These are phyloP conservation scores for Tulasnella calospora DNA, from an alignment of 768 basidiomycete species.

Conservation along the genomic window DNA sequence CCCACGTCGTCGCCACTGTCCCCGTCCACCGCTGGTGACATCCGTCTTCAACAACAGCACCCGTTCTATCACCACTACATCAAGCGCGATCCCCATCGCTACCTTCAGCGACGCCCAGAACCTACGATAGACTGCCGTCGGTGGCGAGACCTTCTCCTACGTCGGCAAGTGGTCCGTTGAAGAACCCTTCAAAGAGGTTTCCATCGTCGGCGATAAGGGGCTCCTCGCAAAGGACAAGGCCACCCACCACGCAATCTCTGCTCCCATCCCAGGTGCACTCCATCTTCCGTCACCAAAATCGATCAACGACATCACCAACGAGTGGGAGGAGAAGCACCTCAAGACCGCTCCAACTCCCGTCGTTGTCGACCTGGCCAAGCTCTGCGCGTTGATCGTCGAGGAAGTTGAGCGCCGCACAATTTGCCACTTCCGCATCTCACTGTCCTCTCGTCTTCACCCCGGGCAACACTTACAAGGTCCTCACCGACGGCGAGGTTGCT, in stretches of 20 bases:
- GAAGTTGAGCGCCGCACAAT: conserved; percentile 41
- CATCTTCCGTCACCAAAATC: conserved; percentile 97
- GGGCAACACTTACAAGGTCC: conserved; percentile 93
- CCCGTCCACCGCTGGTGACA: too few relatives aligned
- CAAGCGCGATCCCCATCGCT: too few relatives aligned
- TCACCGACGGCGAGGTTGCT: too few relatives aligned
- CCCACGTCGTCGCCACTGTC: too few relatives aligned
- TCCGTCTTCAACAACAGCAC: too few relatives aligned
- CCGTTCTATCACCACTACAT: too few relatives aligned
- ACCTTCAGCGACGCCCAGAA: too few relatives aligned
- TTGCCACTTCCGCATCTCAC: background rate
- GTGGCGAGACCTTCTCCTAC: too few relatives aligned
- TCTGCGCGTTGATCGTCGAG: conserved; percentile 93
- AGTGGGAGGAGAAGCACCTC: conserved; percentile 96
- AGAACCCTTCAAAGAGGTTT: too few relatives aligned
- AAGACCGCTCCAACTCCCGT: conserved; percentile 71
- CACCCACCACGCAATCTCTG: conserved; percentile 97
- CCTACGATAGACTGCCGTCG: too few relatives aligned
- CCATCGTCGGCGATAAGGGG: conserved; percentile 83
- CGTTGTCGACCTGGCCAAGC: conserved; percentile 84
- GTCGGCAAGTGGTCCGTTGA: too few relatives aligned
- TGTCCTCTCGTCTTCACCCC: conserved; percentile 49
- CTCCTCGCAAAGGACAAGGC: conserved; percentile 96
- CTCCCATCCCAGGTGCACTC: conserved; percentile 94
- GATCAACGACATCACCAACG: conserved; percentile 84